These are phyloP conservation scores for carrot (Daucus carota) DNA, from an alignment of 129 eudicot species.

Conservation along the genomic window DH1_v3.0 NC_030381.2:23657501-23658000, in stretches of 20 bases:
- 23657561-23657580: conserved; percentile 81
- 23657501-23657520: conserved; percentile 52
- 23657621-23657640: conserved; percentile 43
- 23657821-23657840: conserved; percentile 43
- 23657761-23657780: conserved; percentile 79
- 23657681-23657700: conserved; percentile 61
- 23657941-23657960: conserved; percentile 71
- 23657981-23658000: conserved; percentile 53
- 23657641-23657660: conserved; percentile 58
- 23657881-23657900: conserved; percentile 57
- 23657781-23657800: conserved; percentile 64
- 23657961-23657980: conserved; percentile 76
- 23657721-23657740: conserved; percentile 43
- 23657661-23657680: conserved; percentile 84
- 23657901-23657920: conserved; percentile 43
- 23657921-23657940: conserved; percentile 62
- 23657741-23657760: conserved; percentile 47
- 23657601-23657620: conserved; percentile 30
- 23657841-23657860: conserved; percentile 66
- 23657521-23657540: conserved; percentile 58
- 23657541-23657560: conserved; percentile 70
- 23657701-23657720: conserved; percentile 41
- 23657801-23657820: conserved; percentile 43
- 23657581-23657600: conserved; percentile 59
- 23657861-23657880: conserved; percentile 64